Conservation (phyloP, 768 basidiomycete genomes). For the Rhizopogon vulgaris region DNA sequence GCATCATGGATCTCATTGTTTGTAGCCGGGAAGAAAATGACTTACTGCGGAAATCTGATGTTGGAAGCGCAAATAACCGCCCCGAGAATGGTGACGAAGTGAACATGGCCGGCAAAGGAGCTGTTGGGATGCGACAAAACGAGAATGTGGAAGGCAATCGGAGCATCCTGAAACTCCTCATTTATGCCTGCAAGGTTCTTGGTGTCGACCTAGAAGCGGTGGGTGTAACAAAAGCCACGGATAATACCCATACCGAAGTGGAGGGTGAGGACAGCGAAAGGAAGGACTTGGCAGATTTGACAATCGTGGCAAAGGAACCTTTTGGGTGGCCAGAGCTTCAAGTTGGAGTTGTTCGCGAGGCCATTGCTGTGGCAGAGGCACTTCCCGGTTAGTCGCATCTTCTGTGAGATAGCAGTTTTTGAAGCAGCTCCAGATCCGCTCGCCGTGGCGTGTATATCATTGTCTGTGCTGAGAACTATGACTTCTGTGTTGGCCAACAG, state of each 20-base stretch:
- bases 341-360: conserved; percentile 89
- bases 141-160: conserved; percentile 78
- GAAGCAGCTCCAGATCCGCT: conserved; percentile 55
- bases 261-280: conserved; percentile 18
- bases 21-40: conserved; percentile 74
- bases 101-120: conserved; percentile 30
- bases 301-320: conserved; percentile 35
- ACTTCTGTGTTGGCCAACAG: conserved; percentile 59
- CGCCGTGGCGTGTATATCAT: conserved; percentile 80
- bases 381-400: conserved; percentile 62
- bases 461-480: conserved; percentile 78
- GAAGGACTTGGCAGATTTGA: conserved; percentile 31
- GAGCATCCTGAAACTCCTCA: conserved; percentile 71
- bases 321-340: conserved; percentile 96
- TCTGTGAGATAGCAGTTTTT: conserved; percentile 2
- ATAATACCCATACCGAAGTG: background rate
- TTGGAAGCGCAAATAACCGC: conserved; percentile 38
- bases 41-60: conserved; percentile 33
- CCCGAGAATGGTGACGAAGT: conserved; percentile 29
- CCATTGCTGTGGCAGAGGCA: conserved; percentile 85
- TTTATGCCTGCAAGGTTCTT: conserved; percentile 68
- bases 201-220: conserved; percentile 80
- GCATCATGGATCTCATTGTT: conserved; percentile 80
- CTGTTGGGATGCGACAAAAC: conserved; percentile 63
- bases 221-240: conserved; percentile 33